Base-by-base conservation (phyloP, 352 stramenopile species). In the Pythium scleroteichum region DNA sequence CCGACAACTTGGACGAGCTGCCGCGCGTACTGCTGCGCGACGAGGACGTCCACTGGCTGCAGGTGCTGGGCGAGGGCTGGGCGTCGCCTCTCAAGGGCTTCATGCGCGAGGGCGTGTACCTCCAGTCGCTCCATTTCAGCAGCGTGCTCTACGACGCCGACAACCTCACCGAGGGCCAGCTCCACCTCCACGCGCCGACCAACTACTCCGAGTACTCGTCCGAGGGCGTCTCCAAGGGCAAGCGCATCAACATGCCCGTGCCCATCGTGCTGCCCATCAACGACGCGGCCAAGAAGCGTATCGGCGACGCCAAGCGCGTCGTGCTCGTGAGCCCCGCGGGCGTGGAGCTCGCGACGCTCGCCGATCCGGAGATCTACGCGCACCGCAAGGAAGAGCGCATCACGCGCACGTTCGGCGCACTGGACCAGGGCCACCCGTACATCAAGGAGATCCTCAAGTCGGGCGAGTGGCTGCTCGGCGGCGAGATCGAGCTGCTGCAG, bases 351-450 rank as follows among this genome's bases (percentile, higher is more conserved):
- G 97, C 95, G 13, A 82, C 99, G 55, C 73, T 99, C 19, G 80
- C 84, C 14, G 76, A 98, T 72, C 95, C 96, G 1, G 97, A 99
- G 73, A 92, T 99, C 33, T 99, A 94, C 64, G 76, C 85, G 33
- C 98, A 99, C 72, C 92, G 96, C 48, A 99, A 99, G 78, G 95
- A 99, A 78, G 97, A 99, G 75, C 98, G 98, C 48, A 97, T 98
- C 33, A 95, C 95, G n/a, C 87, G 96, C 29, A 98, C 97, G 53
- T 99, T 98, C 71, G 97, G 97, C 29, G 96, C 97, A 8, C 95
- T 99, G 67, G 97, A 99, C 78, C 73, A 84, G 23, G 91, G 88
- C 23, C 97, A 99, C 72, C 97, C 97, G n/a, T 99, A 99, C 80
- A 98, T 99, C 57, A 67, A 85, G 38, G 81, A 98, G 66, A 99